phyloP scores from a whole-genome alignment of 2,329 filamentous ascomycete genomes.

The Cladophialophora immunda region DNA sequence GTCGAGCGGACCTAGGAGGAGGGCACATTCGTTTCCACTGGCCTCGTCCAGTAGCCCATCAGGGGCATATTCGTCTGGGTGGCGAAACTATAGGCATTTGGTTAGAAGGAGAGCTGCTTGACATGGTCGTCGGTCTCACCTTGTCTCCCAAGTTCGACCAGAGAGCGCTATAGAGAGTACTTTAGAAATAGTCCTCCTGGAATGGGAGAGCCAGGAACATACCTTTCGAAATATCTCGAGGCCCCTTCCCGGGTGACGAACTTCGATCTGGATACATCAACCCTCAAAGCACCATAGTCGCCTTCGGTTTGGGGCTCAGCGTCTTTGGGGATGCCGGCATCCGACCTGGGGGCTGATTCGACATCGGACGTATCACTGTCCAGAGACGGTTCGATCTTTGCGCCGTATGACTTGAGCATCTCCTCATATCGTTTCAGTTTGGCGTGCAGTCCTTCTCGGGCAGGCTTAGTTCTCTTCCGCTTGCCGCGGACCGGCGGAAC shows the following conservation, averaged over 20 bases:
- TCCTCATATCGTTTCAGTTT: neutral
- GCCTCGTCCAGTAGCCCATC: neutral
- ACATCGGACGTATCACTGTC: neutral
- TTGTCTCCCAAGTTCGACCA: conserved; percentile 7
- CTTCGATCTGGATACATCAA: neutral
- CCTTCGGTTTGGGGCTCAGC: neutral
- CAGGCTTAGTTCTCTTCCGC: neutral
- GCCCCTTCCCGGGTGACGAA: neutral
- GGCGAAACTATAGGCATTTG: neutral
- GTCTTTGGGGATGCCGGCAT: neutral
- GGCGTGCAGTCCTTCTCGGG: neutral
- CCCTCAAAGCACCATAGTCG: neutral
- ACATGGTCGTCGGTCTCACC: neutral
- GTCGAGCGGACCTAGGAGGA: neutral
- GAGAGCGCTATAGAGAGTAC: neutral
- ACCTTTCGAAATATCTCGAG: conserved; percentile 3
- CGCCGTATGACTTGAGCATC: neutral
- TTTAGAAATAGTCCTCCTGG: neutral
- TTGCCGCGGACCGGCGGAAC: neutral
- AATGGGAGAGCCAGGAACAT: neutral
- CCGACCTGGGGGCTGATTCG: neutral
- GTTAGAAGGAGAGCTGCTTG: neutral
- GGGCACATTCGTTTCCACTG: neutral
- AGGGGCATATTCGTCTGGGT: neutral
- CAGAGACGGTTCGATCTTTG: neutral